phyloP scores from a whole-genome alignment of 208 protist genomes.

The Tetramitus jugosus region DNA sequence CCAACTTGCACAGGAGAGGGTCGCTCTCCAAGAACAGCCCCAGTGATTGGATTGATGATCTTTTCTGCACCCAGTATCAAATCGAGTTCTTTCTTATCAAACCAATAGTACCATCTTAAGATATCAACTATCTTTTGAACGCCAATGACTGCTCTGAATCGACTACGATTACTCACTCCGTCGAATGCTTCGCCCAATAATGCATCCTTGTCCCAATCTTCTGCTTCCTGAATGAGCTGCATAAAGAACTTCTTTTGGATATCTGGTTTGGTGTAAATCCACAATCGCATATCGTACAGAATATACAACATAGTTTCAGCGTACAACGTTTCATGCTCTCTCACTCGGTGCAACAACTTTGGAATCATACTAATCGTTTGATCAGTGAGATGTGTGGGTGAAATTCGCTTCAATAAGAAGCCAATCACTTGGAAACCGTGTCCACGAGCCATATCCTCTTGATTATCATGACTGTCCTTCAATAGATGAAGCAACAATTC shows the following conservation, averaged over 20 bases:
- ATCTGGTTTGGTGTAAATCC: not conserved
- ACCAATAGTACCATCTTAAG: not conserved
- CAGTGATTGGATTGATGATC: not conserved
- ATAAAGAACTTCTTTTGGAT: not conserved
- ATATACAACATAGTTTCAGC: not conserved
- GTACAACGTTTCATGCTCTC: not conserved
- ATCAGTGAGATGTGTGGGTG: conserved; percentile 13
- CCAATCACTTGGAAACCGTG: conserved; percentile 19
- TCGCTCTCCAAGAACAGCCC: not conserved
- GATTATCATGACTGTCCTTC: not conserved
- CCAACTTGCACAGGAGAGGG: not conserved
- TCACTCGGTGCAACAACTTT: not conserved
- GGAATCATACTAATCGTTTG: not conserved
- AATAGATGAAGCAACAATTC: conserved; percentile 6
- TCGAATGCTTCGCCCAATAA: no score
- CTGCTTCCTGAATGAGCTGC: not conserved
- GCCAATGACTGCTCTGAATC: not conserved
- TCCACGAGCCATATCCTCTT: not conserved
- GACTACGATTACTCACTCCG: no score
- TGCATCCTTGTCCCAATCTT: no score
- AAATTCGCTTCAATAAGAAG: conserved; percentile 17
- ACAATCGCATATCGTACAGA: conserved; percentile 12
- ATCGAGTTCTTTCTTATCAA: not conserved
- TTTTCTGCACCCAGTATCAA: not conserved
- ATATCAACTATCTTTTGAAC: not conserved